Evolutionary conservation across 2,329 filamentous ascomycete genomes (phyloP), one percentile per base, ranked within the genome.

Genomic region (Bipolaris zeicola): DNA sequence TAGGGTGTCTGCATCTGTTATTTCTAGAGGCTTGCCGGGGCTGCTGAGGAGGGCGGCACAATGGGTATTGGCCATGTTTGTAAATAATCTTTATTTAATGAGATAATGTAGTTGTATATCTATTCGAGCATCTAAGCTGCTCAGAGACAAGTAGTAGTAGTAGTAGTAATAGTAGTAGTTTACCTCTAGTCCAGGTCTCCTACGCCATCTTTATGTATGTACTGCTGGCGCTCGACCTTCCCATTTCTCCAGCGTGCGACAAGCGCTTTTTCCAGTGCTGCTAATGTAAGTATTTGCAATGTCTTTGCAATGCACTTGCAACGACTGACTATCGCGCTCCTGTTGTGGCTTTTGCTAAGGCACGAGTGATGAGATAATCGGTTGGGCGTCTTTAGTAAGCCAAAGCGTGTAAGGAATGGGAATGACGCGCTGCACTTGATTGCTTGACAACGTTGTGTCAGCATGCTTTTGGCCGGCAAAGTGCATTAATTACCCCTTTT

Each of bases 401-500:
- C 33, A 45, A 36, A 24, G 31, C 34, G 18, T 36, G 20, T 3
- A 14, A 36, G 31, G 24, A 46, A 34, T 10, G 33, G 42, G 47
- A 51, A 52, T 37, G 22, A n/a, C 38, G 20, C 33, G 49, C 26
- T 52, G 36, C 52, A 45, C 18, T 44, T 45, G 42, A 44, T 43
- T 48, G 47, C 38, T 22, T 36, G 33, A 50, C 26, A 34, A 31
- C 39, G 54, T 61, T 69, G 61, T 62, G 69, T 73, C 63, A 73
- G 70, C 70, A 69, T 69, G 37, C 53, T 46, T 44, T 18, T 33
- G 34, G 41, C 44, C 33, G 31, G 31, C 31, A 49, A 67, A 57
- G 61, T 64, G 63, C 60, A 61, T 60, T 62, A 70, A 71, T 71
- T 71, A 64, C 43, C 55, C 59, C 11, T 22, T 47, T 60, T 58